Base-by-base conservation (phyloP, 2,329 filamentous ascomycete species). In the Botrytis squamosa region DNA sequence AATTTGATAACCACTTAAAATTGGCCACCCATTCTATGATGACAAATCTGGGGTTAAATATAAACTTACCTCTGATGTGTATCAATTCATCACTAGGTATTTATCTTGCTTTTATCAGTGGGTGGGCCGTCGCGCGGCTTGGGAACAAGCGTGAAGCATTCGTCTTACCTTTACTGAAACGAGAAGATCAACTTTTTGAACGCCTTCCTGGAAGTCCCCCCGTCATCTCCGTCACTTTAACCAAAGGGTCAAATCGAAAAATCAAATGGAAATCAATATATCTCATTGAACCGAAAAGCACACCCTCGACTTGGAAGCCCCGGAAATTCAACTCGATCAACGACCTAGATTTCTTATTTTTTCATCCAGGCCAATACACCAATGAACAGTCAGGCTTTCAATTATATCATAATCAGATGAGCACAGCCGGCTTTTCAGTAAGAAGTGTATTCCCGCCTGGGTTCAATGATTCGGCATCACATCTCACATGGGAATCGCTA, bases 11-110 rank as follows among this genome's bases (percentile, higher is more conserved):
- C n/a, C 36, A 42, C 22, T 46, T 65, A 8, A 20, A 46, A 16
- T 42, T 42, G 20, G 44, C 63, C 10, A 65, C 40, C 20, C 63
- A 65, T 29, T 65, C 63, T n/a, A 65, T 46, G n/a, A 65, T 65
- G 42, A 65, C 63, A 5, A 65, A 65, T 14, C 33, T 65, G 63
- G 63, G 63, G 9, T 65, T 65, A 5, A 29, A 46, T 22, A 33
- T 65, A 33, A 65, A 20, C 40, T 33, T 46, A 9, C 63, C 63
- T 42, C 40, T 65, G 9, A 33, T 33, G n/a, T 65, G 63, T 33
- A 65, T 65, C 42, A 46, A 46, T 22, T 33, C 63, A 12, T 65
- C 63, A 10, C 42, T 46, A 42, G 63, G 40, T 46, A 65, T 65
- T 16, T 65, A 65, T 65, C 42, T 65, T 46, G 63, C 63, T 20